Evolutionary conservation across 2,329 filamentous ascomycete species (phyloP), one percentile per base, ranked within the genome.

Genomic region (Nannizziopsis arthrosporioides): DNA sequence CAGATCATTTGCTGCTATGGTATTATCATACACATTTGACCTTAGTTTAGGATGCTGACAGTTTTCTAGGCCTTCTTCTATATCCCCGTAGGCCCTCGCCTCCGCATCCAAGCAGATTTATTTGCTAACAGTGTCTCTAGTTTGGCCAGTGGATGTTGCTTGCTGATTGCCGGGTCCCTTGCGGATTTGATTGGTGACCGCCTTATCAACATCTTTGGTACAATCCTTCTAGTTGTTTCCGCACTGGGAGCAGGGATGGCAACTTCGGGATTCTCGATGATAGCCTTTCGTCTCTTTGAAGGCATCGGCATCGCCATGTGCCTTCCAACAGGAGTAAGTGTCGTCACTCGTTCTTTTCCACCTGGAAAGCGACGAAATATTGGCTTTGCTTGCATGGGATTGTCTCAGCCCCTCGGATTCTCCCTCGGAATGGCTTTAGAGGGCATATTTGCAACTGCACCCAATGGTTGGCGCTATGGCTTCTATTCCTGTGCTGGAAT

Each of bases 401-500:
- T 66, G 19, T 67, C 67, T 11, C 72, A 74, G 45, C 73, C 73
- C 0, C 53, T 75, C 15, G 74, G 74, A 0, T 75, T 73, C 51
- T 66, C 63, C 0, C 48, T 74, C 1, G 74, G 74, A 0, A 60
- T 77, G 2, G 63, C 69, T 4, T 57, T 76, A 3, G 71, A 73
- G 22, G 73, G 74, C 48, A 52, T 76, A 0, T 59, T 78, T 2
- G 66, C 78, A 31, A 62, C 68, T 1, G 65, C 73, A 30, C 66
- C 62, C 0, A 66, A 73, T 40, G 72, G 73, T 2, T 78, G 75
- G 75, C 59, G 74, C 39, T 69, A 63, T 51, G 74, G 71, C 0
- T 79, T 72, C 54, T 71, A 75, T 52, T 61, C 74, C 2, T 61
- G 64, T 17, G 70, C 71, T 0, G 69, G 68, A 10, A 54, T 73